Percentiles rank a stretch among this genome's conserved stretches.
These are phyloP conservation scores for Silene vulgaris DNA, from an alignment of 179 eudicot genomes.

Conservation along the genomic window DNA sequence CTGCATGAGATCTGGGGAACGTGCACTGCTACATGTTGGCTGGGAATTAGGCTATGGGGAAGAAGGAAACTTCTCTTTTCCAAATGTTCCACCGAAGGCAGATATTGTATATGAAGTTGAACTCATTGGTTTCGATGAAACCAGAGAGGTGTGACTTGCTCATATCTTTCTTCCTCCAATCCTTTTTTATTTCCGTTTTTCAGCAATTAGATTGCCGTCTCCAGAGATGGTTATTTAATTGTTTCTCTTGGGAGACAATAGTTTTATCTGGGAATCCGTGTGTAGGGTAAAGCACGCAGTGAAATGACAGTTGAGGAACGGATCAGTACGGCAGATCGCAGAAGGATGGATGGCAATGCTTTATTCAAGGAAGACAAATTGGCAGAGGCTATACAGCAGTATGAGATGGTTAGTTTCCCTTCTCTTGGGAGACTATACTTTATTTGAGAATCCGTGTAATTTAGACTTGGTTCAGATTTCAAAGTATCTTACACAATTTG, in stretches of 20 bases:
- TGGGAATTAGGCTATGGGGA: conserved; percentile 91
- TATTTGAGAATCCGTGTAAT: too few species aligned
- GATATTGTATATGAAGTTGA: conserved; percentile 88
- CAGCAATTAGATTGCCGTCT: not conserved
- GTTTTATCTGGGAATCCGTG: not conserved
- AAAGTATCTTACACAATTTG: not conserved
- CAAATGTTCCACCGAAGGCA: conserved; percentile 94
- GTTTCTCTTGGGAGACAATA: not conserved
- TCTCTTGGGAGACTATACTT: too few species aligned
- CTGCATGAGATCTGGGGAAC: conserved; percentile 87
- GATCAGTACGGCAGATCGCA: conserved; percentile 83
- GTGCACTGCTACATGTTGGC: conserved; percentile 75
- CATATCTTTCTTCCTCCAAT: not conserved
- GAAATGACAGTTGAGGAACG: conserved; percentile 99
- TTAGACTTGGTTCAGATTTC: not conserved
- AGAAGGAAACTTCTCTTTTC: conserved; percentile 95
- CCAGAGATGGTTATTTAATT: not conserved
- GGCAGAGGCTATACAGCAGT: conserved; percentile 95
- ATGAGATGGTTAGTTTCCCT: conserved; percentile 73
- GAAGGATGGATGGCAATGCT: conserved; percentile 95
- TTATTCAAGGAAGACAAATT: conserved; percentile 86
- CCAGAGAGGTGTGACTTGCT: conserved; percentile 55
- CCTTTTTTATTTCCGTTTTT: not conserved
- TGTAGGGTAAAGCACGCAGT: conserved; percentile 85
- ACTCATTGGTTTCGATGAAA: conserved; percentile 91